phyloP scores from a whole-genome alignment of 129 eudicot species.

The Saposhnikovia divaricata region DNA sequence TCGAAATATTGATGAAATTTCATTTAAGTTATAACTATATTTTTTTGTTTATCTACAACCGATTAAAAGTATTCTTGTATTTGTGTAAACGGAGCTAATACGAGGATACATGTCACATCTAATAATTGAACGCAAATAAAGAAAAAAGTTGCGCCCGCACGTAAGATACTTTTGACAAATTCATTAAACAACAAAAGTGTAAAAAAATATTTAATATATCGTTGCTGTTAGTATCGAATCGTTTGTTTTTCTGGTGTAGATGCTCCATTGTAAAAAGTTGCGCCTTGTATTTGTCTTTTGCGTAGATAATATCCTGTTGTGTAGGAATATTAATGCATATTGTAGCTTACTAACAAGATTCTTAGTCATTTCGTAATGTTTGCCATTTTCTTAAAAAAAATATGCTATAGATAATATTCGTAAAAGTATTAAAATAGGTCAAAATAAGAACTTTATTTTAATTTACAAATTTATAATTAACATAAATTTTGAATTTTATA shows the following conservation, averaged over 20 bases:
- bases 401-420: too few species aligned
- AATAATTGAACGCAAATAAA: background rate
- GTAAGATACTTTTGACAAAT: slow-evolving; percentile 2
- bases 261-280: background rate
- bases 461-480: too few species aligned
- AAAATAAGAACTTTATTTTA: too few species aligned
- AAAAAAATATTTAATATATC: too few species aligned
- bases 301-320: background rate
- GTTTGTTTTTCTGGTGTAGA: background rate
- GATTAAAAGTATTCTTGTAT: too few species aligned
- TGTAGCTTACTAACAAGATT: background rate
- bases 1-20: too few species aligned
- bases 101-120: background rate
- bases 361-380: background rate
- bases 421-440: too few species aligned
- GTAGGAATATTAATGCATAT: background rate
- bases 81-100: background rate
- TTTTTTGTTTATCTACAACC: too few species aligned
- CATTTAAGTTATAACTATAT: too few species aligned
- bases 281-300: background rate
- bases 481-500: too few species aligned
- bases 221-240: slow-evolving; percentile 3
- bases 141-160: background rate
- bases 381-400: background rate
- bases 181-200: background rate